Conservation (phyloP, 73 alveolate species). For the Tetrahymena elliotti region DNA sequence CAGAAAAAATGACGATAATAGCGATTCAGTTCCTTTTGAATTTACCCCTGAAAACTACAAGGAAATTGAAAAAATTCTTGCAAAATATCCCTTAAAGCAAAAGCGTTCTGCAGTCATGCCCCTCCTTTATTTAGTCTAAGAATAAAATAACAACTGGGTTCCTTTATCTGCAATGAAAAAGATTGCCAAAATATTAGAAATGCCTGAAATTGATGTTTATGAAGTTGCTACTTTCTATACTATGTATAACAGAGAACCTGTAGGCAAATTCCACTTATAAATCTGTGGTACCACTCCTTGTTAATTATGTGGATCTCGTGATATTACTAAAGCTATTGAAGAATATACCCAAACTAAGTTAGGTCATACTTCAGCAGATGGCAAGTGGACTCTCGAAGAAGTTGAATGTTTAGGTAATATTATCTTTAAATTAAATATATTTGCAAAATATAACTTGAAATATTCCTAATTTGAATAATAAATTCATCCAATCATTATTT, state of each 20-base stretch:
- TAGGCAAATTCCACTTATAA: conserved; percentile 79
- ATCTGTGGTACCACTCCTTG: conserved; percentile 90
- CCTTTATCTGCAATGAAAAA: conserved; percentile 83
- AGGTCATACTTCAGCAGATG: conserved; percentile 71
- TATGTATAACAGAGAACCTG: conserved; percentile 80
- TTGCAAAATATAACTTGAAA: not conserved
- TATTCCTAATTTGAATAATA: too few relatives aligned
- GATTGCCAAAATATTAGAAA: conserved; percentile 74
- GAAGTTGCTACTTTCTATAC: conserved; percentile 86
- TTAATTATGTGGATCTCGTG: conserved; percentile 78
- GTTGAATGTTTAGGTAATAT: conserved; percentile 72
- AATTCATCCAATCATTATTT: too few relatives aligned
- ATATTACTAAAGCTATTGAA: conserved; percentile 60
- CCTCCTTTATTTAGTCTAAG: conserved; percentile 62
- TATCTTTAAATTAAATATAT: not conserved
- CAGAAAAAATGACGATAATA: conserved; percentile 39
- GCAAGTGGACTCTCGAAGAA: conserved; percentile 71
- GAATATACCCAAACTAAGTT: conserved; percentile 44
- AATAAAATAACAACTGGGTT: conserved; percentile 67
- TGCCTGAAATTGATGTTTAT: conserved; percentile 74
- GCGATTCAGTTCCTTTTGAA: conserved; percentile 73
- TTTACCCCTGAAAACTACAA: conserved; percentile 71
- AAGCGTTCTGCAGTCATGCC: conserved; percentile 75
- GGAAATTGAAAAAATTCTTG: conserved; percentile 50
- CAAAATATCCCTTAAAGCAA: conserved; percentile 66